These are phyloP conservation scores for Diversispora eburnea DNA, from an alignment of 192 early-diverging fungal species.

Conservation along the genomic window DNA sequence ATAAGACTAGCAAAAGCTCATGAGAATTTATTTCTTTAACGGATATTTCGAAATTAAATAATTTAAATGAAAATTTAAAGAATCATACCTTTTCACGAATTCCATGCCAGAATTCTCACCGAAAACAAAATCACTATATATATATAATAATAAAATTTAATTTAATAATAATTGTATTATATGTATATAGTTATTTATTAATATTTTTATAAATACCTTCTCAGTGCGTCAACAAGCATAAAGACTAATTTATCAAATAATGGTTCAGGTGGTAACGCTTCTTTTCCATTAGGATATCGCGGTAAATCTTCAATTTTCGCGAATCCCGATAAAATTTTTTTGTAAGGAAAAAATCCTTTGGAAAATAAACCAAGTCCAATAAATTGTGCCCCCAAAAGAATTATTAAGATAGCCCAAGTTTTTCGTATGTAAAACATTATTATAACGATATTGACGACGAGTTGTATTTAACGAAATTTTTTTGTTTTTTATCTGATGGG, in stretches of 20 bases:
- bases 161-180: conserved; percentile 28
- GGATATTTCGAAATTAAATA: not conserved
- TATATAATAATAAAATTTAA: not conserved
- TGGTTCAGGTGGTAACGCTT: conserved; percentile 19
- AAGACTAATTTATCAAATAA: conserved; percentile 59
- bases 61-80: conserved; percentile 7
- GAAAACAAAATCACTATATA: conserved; percentile 64
- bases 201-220: conserved; percentile 43
- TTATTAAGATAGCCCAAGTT: not conserved
- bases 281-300: conserved; percentile 21
- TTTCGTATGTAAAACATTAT: not conserved
- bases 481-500: too few species aligned
- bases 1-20: conserved; percentile 53
- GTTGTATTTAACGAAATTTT: too few species aligned
- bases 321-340: conserved; percentile 61
- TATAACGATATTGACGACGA: too few species aligned
- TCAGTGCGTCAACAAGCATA: conserved; percentile 70
- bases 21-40: conserved; percentile 29
- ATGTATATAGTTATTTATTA: not conserved
- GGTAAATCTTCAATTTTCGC: conserved; percentile 44
- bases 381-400: conserved; percentile 39
- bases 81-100: conserved; percentile 55
- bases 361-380: conserved; percentile 61
- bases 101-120: conserved; percentile 61
- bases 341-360: conserved; percentile 80